phyloP scores from a whole-genome alignment of 2,329 filamentous ascomycete genomes.

The Lithohypha guttulata region DNA sequence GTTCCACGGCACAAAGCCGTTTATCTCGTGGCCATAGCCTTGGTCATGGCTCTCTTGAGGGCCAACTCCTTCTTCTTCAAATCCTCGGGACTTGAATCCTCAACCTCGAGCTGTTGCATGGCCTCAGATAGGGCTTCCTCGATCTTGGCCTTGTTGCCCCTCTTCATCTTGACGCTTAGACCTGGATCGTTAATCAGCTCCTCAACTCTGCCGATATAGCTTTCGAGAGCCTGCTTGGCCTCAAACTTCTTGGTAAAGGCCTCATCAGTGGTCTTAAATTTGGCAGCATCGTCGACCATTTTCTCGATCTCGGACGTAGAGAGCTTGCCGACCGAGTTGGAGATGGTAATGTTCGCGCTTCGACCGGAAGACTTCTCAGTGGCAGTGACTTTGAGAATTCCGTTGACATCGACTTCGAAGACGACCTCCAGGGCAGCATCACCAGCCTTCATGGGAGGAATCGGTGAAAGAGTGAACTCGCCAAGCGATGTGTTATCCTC shows the following conservation, averaged over 20 bases:
- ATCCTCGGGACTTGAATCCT: slow-evolving; percentile 83
- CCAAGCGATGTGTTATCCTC: slow-evolving; percentile 96
- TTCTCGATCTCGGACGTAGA: slow-evolving; percentile 89
- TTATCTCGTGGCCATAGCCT: slow-evolving; percentile 92
- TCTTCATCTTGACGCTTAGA: slow-evolving; percentile 95
- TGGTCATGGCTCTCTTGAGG: slow-evolving; percentile 94
- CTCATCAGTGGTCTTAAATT: slow-evolving; percentile 97
- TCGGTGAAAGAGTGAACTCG: slow-evolving; percentile 91
- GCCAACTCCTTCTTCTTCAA: slow-evolving; percentile 99
- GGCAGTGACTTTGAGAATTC: slow-evolving; percentile 98
- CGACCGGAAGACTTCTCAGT: slow-evolving; percentile 98
- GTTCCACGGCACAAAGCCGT: background rate
- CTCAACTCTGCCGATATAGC: slow-evolving; percentile 96
- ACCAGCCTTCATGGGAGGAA: slow-evolving; percentile 76
- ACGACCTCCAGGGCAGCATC: slow-evolving; percentile 95
- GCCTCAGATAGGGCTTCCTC: slow-evolving; percentile 93
- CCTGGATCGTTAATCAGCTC: slow-evolving; percentile 96
- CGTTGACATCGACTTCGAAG: slow-evolving; percentile 99
- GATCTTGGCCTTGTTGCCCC: slow-evolving; percentile 98
- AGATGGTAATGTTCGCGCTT: slow-evolving; percentile 98
- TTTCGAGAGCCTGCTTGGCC: slow-evolving; percentile 97
- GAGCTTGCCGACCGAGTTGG: slow-evolving; percentile 98
- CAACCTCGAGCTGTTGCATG: slow-evolving; percentile 93
- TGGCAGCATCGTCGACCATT: slow-evolving; percentile 94
- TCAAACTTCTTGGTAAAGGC: slow-evolving; percentile 99